Evolutionary conservation across 345 rosid species (phyloP), one percentile per base, ranked within the genome.

Genomic region (Brassica incana): DNA sequence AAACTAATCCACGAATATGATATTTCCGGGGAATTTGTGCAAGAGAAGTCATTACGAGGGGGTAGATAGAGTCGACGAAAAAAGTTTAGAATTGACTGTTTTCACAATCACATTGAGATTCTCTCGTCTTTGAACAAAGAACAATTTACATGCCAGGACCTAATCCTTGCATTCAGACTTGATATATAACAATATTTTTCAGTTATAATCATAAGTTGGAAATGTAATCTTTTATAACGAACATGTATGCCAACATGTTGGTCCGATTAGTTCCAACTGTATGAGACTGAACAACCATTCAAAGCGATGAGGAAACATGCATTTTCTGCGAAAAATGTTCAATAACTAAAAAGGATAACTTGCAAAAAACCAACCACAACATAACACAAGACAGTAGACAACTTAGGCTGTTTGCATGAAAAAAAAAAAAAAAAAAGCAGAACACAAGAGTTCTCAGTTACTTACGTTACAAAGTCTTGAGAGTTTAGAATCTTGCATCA

Each of bases 401-500:
- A 23, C 67, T 64, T 6, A 11, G 4, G 65, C 35, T 6, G 38
- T 78, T 64, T 78, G 72, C 67, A 66, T 71, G 77, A 64, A 64
- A 71, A 5, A 4, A 63, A 63, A 40, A 8, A 40, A 43, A 6
- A 63, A 78, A 25, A 78, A n/a, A n/a, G n/a, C 81, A 65, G 2
- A 67, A 48, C 69, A 79, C 72, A 27, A 70, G 29, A 20, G 23
- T 20, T 20, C 23, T 20, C 23, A 20, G 23, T 20, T 20, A 20
- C 23, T 20, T 20, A 20, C 23, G 23, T 20, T 20, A 20, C 23
- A 20, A 20, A 20, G 23, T 20, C 23, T 20, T 20, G 23, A 20
- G 23, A 20, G 23, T 20, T 20, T 20, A 20, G 23, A 20, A 20
- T 20, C 23, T 20, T 20, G 23, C 23, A 20, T 20, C 23, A 20